These are phyloP conservation scores for Fistulinella prunicolor DNA, from an alignment of 768 basidiomycete species.

Conservation along the genomic window DNA sequence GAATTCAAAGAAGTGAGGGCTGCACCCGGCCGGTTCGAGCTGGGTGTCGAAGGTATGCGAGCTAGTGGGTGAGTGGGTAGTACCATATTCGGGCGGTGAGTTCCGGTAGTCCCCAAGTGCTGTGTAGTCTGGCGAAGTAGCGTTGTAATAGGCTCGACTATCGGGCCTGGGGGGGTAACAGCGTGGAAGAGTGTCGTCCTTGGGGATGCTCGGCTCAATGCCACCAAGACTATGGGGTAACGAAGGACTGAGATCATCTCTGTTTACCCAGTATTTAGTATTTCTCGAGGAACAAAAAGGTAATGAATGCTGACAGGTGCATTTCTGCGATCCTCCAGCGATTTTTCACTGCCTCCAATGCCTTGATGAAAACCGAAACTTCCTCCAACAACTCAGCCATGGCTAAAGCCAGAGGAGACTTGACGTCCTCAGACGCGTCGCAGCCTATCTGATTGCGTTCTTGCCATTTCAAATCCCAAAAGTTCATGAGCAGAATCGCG, in stretches of 20 bases:
- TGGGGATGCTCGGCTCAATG: conserved; percentile 16
- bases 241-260: conserved; percentile 28
- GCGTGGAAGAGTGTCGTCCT: conserved; percentile 6
- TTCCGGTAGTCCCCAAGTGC: conserved; percentile 13
- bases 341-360: conserved; percentile 24
- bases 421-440: conserved; percentile 26
- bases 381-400: conserved; percentile 33
- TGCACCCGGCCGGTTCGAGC: conserved; percentile 8
- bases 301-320: conserved; percentile 32
- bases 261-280: conserved; percentile 33
- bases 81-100: conserved; percentile 13
- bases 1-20: conserved; percentile 27
- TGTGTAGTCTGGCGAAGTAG: conserved; percentile 15
- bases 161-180: conserved; percentile 9
- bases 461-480: conserved; percentile 57
- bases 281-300: conserved; percentile 10
- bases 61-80: conserved; percentile 7
- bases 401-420: conserved; percentile 26
- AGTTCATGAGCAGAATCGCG: conserved; percentile 49
- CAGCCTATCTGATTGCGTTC: conserved; percentile 34
- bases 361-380: conserved; percentile 27
- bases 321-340: conserved; percentile 35
- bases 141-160: conserved; percentile 6
- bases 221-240: conserved; percentile 26
- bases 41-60: conserved; percentile 12